A percentile compares a stretch with the other conserved stretches of the same genome.
These are phyloP conservation scores for Thamnidium elegans DNA, from an alignment of 192 early-diverging fungal genomes.

Conservation along the genomic window DNA sequence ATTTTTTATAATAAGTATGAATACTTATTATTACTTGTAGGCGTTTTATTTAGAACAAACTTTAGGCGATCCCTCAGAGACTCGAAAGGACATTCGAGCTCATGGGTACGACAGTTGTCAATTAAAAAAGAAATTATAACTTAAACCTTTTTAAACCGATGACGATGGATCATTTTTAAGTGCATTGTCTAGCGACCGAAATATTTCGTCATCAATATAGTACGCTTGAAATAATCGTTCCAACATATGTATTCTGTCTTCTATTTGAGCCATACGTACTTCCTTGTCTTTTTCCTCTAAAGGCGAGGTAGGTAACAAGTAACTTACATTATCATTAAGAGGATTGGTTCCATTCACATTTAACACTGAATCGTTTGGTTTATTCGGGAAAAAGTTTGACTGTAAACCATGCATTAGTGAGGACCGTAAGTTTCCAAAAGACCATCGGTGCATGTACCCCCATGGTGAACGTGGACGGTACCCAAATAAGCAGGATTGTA, in stretches of 20 bases:
- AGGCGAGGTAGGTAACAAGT: no score
- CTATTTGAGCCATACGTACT: constrained; percentile 4
- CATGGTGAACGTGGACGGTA: constrained; percentile 33
- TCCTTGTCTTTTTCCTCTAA: not conserved
- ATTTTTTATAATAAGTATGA: not conserved
- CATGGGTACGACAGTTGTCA: constrained; percentile 1
- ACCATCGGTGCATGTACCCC: constrained; percentile 39
- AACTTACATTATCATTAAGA: no score
- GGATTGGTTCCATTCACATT: no score
- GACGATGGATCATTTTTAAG: no score
- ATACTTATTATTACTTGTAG: not conserved
- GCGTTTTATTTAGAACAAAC: constrained; percentile 14
- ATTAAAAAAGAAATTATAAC: no score
- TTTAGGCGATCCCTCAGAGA: not conserved
- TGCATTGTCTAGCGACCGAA: not conserved
- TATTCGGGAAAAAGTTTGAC: not conserved
- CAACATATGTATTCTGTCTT: constrained; percentile 19
- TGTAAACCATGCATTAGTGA: constrained; percentile 15
- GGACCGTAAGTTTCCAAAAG: constrained; percentile 25
- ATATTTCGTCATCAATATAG: constrained; percentile 29
- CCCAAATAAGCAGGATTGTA: constrained; percentile 35
- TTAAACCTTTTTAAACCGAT: no score
- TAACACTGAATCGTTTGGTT: no score
- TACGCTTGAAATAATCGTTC: constrained; percentile 27
- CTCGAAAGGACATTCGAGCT: constrained; percentile 10